Evolutionary conservation across 345 rosid species (phyloP).

Genomic region (Pugionium cornutum): DNA sequence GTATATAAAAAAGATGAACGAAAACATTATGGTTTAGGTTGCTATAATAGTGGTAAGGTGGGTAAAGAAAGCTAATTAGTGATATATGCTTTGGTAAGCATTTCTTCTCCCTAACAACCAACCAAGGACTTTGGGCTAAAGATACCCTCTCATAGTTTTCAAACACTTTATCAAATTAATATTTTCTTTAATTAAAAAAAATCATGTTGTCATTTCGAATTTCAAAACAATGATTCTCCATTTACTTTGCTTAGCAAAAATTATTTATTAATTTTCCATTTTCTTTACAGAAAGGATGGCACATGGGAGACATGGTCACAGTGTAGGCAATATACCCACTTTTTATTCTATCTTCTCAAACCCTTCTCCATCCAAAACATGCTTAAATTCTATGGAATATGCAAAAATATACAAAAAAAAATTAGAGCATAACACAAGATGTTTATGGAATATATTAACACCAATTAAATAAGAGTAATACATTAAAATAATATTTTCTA

Average conservation of each 20-base stretch:
- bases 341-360: constrained; percentile 49
- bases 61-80: constrained; percentile 40
- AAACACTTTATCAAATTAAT: constrained; percentile 39
- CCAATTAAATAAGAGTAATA: neutral
- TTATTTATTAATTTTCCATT: constrained; percentile 35
- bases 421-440: neutral
- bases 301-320: constrained; percentile 78
- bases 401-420: neutral
- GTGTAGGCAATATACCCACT: constrained; percentile 62
- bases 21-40: constrained; percentile 19
- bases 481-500: too few species aligned
- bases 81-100: constrained; percentile 42
- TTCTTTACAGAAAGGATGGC: constrained; percentile 88
- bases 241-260: constrained; percentile 52
- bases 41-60: constrained; percentile 26
- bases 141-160: constrained; percentile 40
- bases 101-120: constrained; percentile 81
- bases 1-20: constrained; percentile 4
- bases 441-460: neutral
- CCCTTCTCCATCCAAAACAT: constrained; percentile 35
- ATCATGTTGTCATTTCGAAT: constrained; percentile 34
- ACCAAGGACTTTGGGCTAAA: constrained; percentile 52
- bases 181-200: neutral
- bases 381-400: constrained; percentile 31
- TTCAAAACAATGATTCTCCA: constrained; percentile 28